Conservation (phyloP, 2,329 filamentous ascomycete species). For the Fusarium anthophilum region DNA sequence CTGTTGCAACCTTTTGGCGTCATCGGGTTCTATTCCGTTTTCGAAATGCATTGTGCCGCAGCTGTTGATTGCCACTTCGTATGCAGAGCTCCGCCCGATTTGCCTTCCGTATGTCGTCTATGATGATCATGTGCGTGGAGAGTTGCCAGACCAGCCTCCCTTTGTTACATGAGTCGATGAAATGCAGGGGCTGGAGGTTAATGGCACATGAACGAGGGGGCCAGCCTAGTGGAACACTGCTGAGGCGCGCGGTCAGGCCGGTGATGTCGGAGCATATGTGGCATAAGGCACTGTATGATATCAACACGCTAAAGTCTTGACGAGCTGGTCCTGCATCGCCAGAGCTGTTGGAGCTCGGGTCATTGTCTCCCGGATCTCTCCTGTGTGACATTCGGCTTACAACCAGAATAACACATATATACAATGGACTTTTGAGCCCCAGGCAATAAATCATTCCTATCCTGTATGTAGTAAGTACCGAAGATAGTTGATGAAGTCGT, state of each 20-base stretch:
- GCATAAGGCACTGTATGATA: too few species aligned
- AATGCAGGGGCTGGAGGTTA: background rate
- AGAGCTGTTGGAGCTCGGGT: background rate
- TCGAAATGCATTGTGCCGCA: background rate
- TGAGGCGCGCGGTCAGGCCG: background rate
- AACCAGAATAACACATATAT: background rate
- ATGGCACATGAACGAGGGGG: background rate
- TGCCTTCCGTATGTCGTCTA: background rate
- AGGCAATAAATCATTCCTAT: too few species aligned
- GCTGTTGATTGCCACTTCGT: background rate
- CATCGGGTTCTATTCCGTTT: background rate
- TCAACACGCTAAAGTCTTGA: background rate
- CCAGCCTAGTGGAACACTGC: background rate
- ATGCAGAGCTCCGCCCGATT: background rate
- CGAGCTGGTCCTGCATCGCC: background rate
- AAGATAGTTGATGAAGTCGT: background rate
- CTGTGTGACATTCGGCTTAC: background rate
- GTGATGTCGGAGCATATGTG: background rate
- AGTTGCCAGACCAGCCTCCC: background rate
- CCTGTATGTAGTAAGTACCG: background rate
- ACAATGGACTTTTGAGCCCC: accelerated
- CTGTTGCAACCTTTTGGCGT: background rate
- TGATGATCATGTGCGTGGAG: background rate
- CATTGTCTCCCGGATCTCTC: background rate
- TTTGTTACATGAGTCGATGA: background rate